Evolutionary conservation across 805 yeast species (phyloP), one percentile per base, ranked within the genome.

Genomic region (Nakazawaea wyomingensis): DNA sequence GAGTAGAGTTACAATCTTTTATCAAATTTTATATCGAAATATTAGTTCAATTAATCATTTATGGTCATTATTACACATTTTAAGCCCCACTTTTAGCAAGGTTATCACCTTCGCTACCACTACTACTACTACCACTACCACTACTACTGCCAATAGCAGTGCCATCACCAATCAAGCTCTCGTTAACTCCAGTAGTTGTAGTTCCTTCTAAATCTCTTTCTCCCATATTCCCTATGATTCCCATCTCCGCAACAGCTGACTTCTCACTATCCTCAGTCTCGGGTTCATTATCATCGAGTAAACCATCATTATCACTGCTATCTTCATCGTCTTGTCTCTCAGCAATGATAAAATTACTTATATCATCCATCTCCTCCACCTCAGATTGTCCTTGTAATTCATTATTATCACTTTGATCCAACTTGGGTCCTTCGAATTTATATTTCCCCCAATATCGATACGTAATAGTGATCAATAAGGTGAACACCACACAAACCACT

Each of bases 361-460:
- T 29, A n/a, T 41, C 34, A 26, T 33, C 31, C 37, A 19, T 26
- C 19, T 38, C 35, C n/a, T 18, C 32, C 13, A 10, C 24, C 34
- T 9, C 34, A 19, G 9, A n/a, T 18, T n/a, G 20, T 13, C 16
- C 16, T 8, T 28, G 27, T 7, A n/a, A 21, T 7, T 29, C 29
- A 9, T 27, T 9, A 9, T 11, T 2, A 3, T 34, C 9, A 18
- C 30, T 32, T 9, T 34, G 47, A 39, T 75, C 79, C 7, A 76
- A 60, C 20, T 66, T 60, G 0, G 93, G 93, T 0, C 89, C 85
- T 29, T 72, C 76, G 62, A 85, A 84, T 45, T 73, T 69, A 13
- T 64, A 48, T 24, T 62, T 66, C 1, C 91, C 93, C 85, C 87
- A 85, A 8, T 64, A 53, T 39, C 65, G 64, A 61, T 77, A 85